A percentile compares a stretch with the other conserved stretches of the same genome.
Conservation (phyloP, 768 basidiomycete genomes). For the Gloeophyllum trabeum region DNA sequence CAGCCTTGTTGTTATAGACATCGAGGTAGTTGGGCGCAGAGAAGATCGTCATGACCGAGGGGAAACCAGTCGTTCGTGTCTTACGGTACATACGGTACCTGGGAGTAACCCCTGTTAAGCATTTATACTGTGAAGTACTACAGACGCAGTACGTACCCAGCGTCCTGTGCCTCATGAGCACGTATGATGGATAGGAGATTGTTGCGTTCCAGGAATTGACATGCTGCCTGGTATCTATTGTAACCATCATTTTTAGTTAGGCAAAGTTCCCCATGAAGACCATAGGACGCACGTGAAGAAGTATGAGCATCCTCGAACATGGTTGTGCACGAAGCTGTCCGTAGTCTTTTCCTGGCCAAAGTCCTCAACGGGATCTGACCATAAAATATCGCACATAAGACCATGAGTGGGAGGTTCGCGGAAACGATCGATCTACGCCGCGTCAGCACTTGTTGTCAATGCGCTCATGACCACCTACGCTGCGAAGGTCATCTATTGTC, state of each 20-base stretch:
- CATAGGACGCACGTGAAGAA: slow-evolving; percentile 63
- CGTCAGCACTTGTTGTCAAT: not conserved
- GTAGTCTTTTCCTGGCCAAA: slow-evolving; percentile 89
- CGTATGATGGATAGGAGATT: slow-evolving; percentile 94
- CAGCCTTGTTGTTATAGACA: slow-evolving; percentile 98
- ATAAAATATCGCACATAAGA: slow-evolving; percentile 96
- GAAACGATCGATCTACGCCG: slow-evolving; percentile 83
- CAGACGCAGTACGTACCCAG: slow-evolving; percentile 49
- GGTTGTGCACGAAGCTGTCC: slow-evolving; percentile 91
- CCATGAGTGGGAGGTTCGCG: slow-evolving; percentile 96
- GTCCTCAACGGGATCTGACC: slow-evolving; percentile 97
- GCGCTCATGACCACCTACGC: slow-evolving; percentile 33
- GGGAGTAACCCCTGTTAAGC: slow-evolving; percentile 1
- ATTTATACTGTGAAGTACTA: not conserved
- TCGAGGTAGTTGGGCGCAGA: slow-evolving; percentile 97
- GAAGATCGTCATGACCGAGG: slow-evolving; percentile 99
- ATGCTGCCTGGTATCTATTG: slow-evolving; percentile 89
- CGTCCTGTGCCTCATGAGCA: slow-evolving; percentile 98
- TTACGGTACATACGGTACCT: slow-evolving; percentile 99
- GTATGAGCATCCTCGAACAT: slow-evolving; percentile 94
- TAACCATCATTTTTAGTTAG: slow-evolving; percentile 5
- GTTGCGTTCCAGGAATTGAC: slow-evolving; percentile 95
- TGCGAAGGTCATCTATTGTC: slow-evolving; percentile 89
- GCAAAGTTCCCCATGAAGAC: not conserved
- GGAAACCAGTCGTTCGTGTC: slow-evolving; percentile 95